Evolutionary conservation across 768 basidiomycete genomes (phyloP).

Genomic region (Postia placenta): DNA sequence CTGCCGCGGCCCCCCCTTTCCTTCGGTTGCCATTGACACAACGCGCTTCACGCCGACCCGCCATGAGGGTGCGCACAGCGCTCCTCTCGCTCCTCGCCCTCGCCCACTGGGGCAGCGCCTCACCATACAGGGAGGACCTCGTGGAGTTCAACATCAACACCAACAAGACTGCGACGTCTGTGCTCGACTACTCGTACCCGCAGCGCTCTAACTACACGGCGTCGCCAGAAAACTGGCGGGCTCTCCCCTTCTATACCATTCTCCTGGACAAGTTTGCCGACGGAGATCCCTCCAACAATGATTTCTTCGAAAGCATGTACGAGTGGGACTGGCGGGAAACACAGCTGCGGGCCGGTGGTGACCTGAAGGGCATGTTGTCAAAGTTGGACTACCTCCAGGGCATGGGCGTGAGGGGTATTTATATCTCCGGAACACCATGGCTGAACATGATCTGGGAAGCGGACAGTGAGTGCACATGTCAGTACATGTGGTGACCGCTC

Average conservation of each 20-base stretch:
- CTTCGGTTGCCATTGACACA: not conserved
- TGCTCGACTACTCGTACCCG: constrained; percentile 58
- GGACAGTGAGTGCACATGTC: constrained; percentile 65
- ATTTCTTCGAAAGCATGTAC: constrained; percentile 74
- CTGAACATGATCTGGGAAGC: constrained; percentile 97
- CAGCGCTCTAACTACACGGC: constrained; percentile 62
- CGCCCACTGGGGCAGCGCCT: constrained; percentile 37
- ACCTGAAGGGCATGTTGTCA: constrained; percentile 69
- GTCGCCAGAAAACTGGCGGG: constrained; percentile 84
- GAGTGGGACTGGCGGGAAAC: constrained; percentile 88
- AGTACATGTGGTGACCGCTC: not conserved
- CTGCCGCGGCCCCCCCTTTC: not conserved
- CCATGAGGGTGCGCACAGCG: constrained; percentile 45
- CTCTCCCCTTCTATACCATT: constrained; percentile 71
- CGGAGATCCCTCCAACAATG: constrained; percentile 88
- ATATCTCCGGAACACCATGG: constrained; percentile 90
- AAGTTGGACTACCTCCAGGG: constrained; percentile 85
- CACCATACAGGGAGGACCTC: constrained; percentile 65
- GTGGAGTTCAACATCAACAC: constrained; percentile 72
- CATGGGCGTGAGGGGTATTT: constrained; percentile 82
- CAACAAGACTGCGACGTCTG: constrained; percentile 63
- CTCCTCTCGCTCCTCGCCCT: constrained; percentile 35
- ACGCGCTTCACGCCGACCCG: constrained; percentile 10
- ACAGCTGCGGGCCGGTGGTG: constrained; percentile 85
- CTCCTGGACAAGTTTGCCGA: constrained; percentile 94